Evolutionary conservation across 768 basidiomycete genomes (phyloP).

Genomic region (Hygrophorus russula): DNA sequence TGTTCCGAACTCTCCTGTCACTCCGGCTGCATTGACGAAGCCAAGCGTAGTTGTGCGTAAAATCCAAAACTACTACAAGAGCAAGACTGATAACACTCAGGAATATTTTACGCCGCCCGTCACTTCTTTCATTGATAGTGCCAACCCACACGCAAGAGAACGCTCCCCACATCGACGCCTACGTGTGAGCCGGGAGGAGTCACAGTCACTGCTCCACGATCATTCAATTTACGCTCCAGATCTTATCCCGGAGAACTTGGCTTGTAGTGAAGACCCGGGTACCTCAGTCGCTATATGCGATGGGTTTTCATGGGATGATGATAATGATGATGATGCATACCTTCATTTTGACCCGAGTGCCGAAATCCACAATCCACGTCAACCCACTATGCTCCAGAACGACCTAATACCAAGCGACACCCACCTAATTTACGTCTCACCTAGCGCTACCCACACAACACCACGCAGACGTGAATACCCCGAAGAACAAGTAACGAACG

Average conservation of each 20-base stretch:
- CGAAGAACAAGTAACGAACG: too few relatives aligned
- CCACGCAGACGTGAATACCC: slow-evolving; percentile 5
- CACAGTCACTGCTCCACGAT: slow-evolving; percentile 7
- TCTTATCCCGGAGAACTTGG: slow-evolving; percentile 3
- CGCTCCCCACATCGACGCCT: slow-evolving; percentile 9
- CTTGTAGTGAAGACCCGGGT: neutral
- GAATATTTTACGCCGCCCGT: slow-evolving; percentile 2
- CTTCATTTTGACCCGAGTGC: slow-evolving; percentile 22
- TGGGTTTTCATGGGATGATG: neutral
- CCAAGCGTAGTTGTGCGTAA: neutral
- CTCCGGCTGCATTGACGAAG: neutral
- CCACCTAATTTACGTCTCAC: neutral
- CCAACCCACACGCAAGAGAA: slow-evolving; percentile 19
- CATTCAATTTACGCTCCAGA: slow-evolving; percentile 1
- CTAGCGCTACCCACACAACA: neutral
- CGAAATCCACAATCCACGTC: neutral
- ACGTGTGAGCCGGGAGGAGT: too few relatives aligned
- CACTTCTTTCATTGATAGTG: slow-evolving; percentile 2
- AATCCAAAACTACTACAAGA: neutral
- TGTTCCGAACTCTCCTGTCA: too few relatives aligned
- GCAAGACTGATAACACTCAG: slow-evolving; percentile 25
- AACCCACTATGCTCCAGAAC: slow-evolving; percentile 1
- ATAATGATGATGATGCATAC: slow-evolving; percentile 20
- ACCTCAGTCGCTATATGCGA: neutral
- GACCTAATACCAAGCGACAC: slow-evolving; percentile 2